Percentiles rank a stretch among this genome's conserved stretches.
phyloP scores from a whole-genome alignment of 2,329 filamentous ascomycete species.

The Nothomitra cinnamomea region DNA sequence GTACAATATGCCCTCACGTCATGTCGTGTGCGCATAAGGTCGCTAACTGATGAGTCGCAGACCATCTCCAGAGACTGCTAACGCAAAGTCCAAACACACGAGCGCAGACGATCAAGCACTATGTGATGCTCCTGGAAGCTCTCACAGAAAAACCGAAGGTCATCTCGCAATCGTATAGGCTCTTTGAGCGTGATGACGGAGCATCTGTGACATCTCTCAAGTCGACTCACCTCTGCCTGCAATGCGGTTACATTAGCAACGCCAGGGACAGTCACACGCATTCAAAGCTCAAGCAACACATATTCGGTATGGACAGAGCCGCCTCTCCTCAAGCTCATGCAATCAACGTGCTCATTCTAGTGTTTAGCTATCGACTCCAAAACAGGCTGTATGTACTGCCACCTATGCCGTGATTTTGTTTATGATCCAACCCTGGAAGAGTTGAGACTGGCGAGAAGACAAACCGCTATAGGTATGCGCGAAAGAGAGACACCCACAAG shows the following conservation, averaged over 20 bases:
- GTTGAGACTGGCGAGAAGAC: background rate
- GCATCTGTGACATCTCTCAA: background rate
- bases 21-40: background rate
- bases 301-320: constrained; percentile 21
- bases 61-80: constrained; percentile 1
- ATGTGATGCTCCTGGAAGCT: background rate
- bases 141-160: background rate
- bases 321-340: background rate
- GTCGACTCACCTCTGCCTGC: constrained; percentile 4
- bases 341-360: constrained; percentile 6
- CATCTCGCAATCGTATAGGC: background rate
- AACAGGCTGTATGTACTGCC: constrained; percentile 23
- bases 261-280: background rate
- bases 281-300: constrained; percentile 18
- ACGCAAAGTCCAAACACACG: constrained; percentile 2
- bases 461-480: background rate
- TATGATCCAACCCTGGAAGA: constrained; percentile 24
- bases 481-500: background rate
- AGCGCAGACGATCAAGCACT: background rate
- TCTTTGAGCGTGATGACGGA: background rate
- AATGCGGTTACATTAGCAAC: constrained; percentile 1
- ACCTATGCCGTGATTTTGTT: constrained; percentile 24
- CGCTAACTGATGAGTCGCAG: background rate
- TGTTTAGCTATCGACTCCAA: constrained; percentile 24
- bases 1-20: background rate